phyloP scores from a whole-genome alignment of 2,329 filamentous ascomycete genomes.

The Pseudofabraea citricarpa region DNA sequence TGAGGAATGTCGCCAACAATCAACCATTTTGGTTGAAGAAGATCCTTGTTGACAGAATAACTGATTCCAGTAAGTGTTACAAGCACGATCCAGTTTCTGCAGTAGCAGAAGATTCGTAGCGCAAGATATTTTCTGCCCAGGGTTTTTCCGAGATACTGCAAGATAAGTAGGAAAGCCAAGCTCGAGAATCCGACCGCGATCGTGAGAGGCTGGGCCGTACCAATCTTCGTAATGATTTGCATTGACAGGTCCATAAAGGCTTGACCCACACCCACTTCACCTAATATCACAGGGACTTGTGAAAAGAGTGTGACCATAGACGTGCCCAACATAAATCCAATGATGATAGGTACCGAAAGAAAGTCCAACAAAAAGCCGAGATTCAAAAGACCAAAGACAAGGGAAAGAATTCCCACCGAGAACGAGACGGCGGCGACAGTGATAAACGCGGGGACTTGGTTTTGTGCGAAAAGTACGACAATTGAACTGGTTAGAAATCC shows the following conservation, averaged over 20 bases:
- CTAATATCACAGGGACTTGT: conserved; percentile 42
- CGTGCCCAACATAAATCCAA: conserved; percentile 61
- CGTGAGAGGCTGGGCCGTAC: conserved; percentile 42
- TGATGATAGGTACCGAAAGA: conserved; percentile 59
- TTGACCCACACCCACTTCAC: conserved; percentile 38
- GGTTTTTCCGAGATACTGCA: conserved; percentile 44
- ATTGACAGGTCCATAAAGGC: conserved; percentile 53
- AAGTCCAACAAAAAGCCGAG: conserved; percentile 63
- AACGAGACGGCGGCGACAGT: conserved; percentile 60
- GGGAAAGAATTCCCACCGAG: conserved; percentile 56
- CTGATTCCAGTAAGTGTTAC: conserved; percentile 86
- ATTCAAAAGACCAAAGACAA: conserved; percentile 55
- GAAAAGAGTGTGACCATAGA: conserved; percentile 62
- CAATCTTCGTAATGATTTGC: conserved; percentile 52
- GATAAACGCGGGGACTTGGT: conserved; percentile 44
- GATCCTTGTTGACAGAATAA: conserved; percentile 53
- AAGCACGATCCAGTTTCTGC: conserved; percentile 89
- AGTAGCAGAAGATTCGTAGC: conserved; percentile 62
- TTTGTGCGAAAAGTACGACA: conserved; percentile 44
- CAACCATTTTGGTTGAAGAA: conserved; percentile 33
- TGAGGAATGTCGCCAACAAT: conserved; percentile 52
- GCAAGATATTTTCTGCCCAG: conserved; percentile 53
- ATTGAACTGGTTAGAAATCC: conserved; percentile 59
- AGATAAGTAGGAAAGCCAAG: conserved; percentile 48
- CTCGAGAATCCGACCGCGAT: conserved; percentile 54